A percentile compares a stretch with the other conserved stretches of the same genome.
Conservation (phyloP, 2,329 filamentous ascomycete genomes). For the Fusarium guadeloupense region DNA sequence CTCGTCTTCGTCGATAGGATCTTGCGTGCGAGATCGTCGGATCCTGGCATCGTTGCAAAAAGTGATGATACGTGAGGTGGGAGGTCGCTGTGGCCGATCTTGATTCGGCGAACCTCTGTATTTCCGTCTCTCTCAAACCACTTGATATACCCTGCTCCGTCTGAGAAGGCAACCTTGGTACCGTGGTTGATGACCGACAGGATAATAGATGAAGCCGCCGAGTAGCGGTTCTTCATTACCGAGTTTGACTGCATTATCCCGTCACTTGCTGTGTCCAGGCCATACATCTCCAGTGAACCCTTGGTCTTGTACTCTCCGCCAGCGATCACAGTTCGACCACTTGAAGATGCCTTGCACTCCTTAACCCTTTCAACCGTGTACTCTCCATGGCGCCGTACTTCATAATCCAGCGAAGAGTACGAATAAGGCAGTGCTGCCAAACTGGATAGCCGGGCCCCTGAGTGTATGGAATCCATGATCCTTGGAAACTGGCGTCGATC, state of each 20-base stretch:
- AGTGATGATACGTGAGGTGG: conserved; percentile 58
- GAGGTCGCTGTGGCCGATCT: conserved; percentile 64
- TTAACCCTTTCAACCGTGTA: conserved; percentile 64
- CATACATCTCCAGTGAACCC: conserved; percentile 89
- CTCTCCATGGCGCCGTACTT: conserved; percentile 64
- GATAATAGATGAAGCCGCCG: conserved; percentile 80
- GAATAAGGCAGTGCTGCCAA: conserved; percentile 75
- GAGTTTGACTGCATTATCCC: conserved; percentile 53
- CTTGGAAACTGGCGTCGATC: conserved; percentile 86
- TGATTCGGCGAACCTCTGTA: conserved; percentile 65
- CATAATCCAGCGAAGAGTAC: conserved; percentile 69
- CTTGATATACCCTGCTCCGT: conserved; percentile 83
- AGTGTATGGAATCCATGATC: conserved; percentile 81
- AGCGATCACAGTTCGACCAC: conserved; percentile 76
- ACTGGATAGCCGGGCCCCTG: conserved; percentile 80
- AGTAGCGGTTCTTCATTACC: conserved; percentile 81
- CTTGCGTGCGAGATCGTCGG: conserved; percentile 82
- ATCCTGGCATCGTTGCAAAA: conserved; percentile 61
- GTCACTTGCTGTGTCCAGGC: conserved; percentile 54
- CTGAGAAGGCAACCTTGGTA: conserved; percentile 81
- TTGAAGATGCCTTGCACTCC: conserved; percentile 60
- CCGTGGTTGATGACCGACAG: conserved; percentile 85
- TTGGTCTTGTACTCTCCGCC: conserved; percentile 93
- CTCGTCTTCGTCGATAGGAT: conserved; percentile 69
- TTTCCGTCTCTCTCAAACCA: conserved; percentile 90